Percentiles rank a stretch among this genome's conserved stretches.
phyloP scores from a whole-genome alignment of 2,329 filamentous ascomycete species.

The Aspergillus tamarii region DNA sequence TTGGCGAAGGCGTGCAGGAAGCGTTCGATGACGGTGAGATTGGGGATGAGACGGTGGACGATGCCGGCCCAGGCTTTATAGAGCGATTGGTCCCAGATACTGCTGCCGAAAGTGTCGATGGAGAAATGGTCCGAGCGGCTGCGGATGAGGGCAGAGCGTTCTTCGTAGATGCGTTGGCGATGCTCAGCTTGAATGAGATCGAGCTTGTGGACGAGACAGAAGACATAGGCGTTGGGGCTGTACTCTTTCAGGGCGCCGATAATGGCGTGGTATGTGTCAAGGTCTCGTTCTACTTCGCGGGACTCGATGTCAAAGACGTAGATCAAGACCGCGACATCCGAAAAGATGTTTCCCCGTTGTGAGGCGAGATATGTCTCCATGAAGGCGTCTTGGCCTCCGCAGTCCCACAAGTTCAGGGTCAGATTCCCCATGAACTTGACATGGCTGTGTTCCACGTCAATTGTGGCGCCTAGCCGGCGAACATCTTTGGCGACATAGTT shows the following conservation, averaged over 20 bases:
- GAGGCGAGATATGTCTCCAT: constrained; percentile 98
- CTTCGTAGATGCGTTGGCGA: constrained; percentile 80
- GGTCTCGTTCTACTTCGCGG: constrained; percentile 88
- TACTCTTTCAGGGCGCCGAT: constrained; percentile 86
- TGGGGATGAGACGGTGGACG: constrained; percentile 97
- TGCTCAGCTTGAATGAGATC: constrained; percentile 83
- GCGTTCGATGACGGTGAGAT: constrained; percentile 82
- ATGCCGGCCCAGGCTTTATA: constrained; percentile 99
- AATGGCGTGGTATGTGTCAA: constrained; percentile 89
- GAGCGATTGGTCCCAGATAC: constrained; percentile 97
- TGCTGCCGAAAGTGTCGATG: constrained; percentile 88
- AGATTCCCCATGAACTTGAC: constrained; percentile 98
- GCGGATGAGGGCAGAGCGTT: constrained; percentile 76
- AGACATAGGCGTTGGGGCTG: constrained; percentile 79
- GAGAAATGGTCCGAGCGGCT: constrained; percentile 73
- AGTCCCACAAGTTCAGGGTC: constrained; percentile 97
- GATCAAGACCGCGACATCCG: constrained; percentile 92
- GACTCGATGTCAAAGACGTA: constrained; percentile 99
- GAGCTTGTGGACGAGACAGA: constrained; percentile 98
- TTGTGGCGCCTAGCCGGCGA: constrained; percentile 86
- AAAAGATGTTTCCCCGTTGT: constrained; percentile 95
- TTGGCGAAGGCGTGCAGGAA: constrained; percentile 81
- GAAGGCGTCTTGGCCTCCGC: constrained; percentile 95
- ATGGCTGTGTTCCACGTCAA: constrained; percentile 97
- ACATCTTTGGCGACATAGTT: constrained; percentile 98